Evolutionary conservation across 306 rosid genomes (phyloP), one percentile per base, ranked within the genome.

Genomic region (Aeschynomene evenia): DNA sequence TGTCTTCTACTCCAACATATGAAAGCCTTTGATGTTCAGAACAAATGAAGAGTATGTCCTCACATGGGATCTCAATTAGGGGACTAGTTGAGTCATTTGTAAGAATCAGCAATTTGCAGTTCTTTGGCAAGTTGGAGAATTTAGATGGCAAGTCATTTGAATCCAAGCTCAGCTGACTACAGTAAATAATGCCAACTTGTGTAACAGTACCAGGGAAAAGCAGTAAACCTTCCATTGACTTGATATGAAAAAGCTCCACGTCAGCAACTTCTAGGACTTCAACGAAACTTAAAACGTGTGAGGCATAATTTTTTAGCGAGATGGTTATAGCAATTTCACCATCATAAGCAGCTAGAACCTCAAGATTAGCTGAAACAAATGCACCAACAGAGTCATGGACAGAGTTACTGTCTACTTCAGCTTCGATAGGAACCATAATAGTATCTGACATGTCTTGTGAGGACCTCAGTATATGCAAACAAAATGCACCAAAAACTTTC

Each of bases 401-500:
- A 52, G 73, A 75, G 62, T 40, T 73, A 57, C 76, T 72, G 51
- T 77, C 82, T 23, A 84, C 68, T 80, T 87, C 85, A 39, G 85
- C 97, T 85, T 91, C 96, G 74, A 94, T 80, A 62, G 97, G 96
- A 77, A 94, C 85, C 79, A 87, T 71, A 78, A 94, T 59, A 26
- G 82, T 86, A 65, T 94, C 96, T 54, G 81, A 74, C 74, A 77
- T 76, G 66, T 85, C 87, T 73, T 88, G 82, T 31, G 95, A 94
- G 49, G 92, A 71, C 74, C 92, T 85, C 34, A 78, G 69, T 78
- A 94, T 74, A 82, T 77, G 89, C 84, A 94, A 68, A 82, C 91
- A 91, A 83, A 94, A 69, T 65, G 91, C 94, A 51, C 97, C 98
- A 61, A 69, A 53, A 24, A 94, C 45, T 76, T 77, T 94, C 52